Base-by-base conservation (phyloP, 2,329 filamentous ascomycete genomes). In the Gyromitra esculenta region DNA sequence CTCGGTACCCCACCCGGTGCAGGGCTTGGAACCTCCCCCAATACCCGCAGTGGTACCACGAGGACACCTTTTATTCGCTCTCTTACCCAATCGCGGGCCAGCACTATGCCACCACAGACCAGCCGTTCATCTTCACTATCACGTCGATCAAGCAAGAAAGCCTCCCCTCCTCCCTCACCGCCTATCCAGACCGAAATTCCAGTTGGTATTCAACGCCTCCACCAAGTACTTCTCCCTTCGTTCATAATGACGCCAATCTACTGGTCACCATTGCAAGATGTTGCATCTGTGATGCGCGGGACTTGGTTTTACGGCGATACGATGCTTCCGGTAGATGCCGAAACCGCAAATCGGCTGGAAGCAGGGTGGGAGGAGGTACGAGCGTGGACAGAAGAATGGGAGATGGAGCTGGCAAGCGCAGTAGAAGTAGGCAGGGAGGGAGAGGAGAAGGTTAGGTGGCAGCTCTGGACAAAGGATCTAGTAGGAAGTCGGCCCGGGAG, bases 241-340 rank as follows among this genome's bases (percentile, higher is more conserved):
- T 85, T 97, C 43, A 87, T 92, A 81, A 97, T 99, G 94, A 93
- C 94, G 83, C 96, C 96, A 0, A 97, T 98, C 76, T 99, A 99
- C 82, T 99, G 96, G 96, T 94, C 91, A 18, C 95, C 96, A 6
- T 88, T 98, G 41, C 94, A 97, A 81, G 96, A 98, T 81, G 88
- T 96, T 41, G 91, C 93, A 5, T 87, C 90, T 45, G 94, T 98
- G 1, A 87, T 91, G 73, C 88, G 96, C 79, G 94, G 92, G 0
- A 98, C 95, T 0, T 99, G 96, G 96, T 99, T 99, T 83, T 98
- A 98, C 84, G 92, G 91, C 85, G 94, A 97, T 82, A 95, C 92
- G 0, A 97, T 98, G 94, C 86, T 92, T 75, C 96, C 96, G 0
- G 89, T 99, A 5, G 93, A 97, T 78, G 89, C 93, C 0, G 86